A percentile compares a stretch with the other conserved stretches of the same genome.
Evolutionary conservation across 192 early-diverging fungal species (phyloP).

Genomic region (Diversispora epigaea): DNA sequence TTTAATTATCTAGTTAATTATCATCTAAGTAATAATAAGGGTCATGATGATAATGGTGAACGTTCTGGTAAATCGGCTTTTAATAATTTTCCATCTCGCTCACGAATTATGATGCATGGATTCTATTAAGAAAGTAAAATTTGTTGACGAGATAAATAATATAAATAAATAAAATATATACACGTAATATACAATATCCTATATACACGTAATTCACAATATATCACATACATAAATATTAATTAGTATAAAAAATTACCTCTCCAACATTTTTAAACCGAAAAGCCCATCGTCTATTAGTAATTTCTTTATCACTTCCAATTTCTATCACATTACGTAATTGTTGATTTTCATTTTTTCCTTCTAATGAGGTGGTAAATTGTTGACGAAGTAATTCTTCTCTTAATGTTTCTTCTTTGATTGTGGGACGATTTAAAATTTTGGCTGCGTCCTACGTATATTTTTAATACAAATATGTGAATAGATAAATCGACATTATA

Average conservation of each 20-base stretch:
- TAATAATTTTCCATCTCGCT: slow-evolving; percentile 23
- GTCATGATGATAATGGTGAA: too few relatives aligned
- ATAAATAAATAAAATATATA: background rate
- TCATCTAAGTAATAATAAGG: too few relatives aligned
- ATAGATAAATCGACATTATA: background rate
- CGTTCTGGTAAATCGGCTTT: background rate
- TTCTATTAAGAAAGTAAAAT: background rate
- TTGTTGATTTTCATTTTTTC: slow-evolving; percentile 31
- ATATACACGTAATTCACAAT: too few relatives aligned
- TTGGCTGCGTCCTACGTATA: slow-evolving; percentile 69
- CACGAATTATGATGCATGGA: background rate
- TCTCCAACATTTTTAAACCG: slow-evolving; percentile 42
- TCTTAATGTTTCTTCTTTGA: slow-evolving; percentile 42
- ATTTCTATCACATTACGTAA: slow-evolving; percentile 20
- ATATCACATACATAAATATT: background rate
- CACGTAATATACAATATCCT: background rate
- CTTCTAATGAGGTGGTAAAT: slow-evolving; percentile 31
- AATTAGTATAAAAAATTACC: too few relatives aligned
- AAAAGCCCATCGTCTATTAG: slow-evolving; percentile 43
- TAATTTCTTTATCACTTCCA: slow-evolving; percentile 31
- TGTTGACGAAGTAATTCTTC: slow-evolving; percentile 33
- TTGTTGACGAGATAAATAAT: background rate
- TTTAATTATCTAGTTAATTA: too few relatives aligned
- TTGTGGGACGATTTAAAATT: slow-evolving; percentile 66
- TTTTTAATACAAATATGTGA: background rate